A percentile compares a stretch with the other conserved stretches of the same genome.
phyloP scores from a whole-genome alignment of 2,329 filamentous ascomycete genomes.

The Paecilomyces formosus region DNA sequence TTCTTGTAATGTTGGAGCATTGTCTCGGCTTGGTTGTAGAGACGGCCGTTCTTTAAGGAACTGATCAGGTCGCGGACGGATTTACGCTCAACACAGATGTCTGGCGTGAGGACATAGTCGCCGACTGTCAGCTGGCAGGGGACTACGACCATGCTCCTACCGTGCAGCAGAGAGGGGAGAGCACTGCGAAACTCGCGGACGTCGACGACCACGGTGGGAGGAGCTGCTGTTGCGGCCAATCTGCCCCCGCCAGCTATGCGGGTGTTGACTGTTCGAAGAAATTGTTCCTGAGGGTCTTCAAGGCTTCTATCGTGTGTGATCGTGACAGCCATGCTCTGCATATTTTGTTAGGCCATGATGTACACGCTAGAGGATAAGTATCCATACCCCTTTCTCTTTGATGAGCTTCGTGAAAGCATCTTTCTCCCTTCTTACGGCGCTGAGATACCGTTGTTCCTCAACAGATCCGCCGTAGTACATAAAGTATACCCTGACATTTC shows the following conservation, averaged over 20 bases:
- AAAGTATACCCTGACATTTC: conserved; percentile 89
- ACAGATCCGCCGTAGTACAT: conserved; percentile 93
- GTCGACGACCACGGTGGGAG: conserved; percentile 87
- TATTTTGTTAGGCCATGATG: conserved; percentile 8
- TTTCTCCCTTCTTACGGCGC: conserved; percentile 85
- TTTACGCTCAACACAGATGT: conserved; percentile 91
- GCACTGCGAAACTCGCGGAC: conserved; percentile 94
- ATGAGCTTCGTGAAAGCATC: conserved; percentile 93
- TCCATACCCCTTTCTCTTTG: conserved; percentile 67
- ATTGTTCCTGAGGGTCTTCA: conserved; percentile 81
- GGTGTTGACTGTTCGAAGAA: conserved; percentile 92
- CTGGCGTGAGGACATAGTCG: conserved; percentile 87
- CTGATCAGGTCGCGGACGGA: conserved; percentile 84
- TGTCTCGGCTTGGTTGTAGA: conserved; percentile 85
- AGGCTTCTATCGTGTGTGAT: conserved; percentile 65
- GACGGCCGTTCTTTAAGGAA: conserved; percentile 82
- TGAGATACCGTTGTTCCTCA: conserved; percentile 89
- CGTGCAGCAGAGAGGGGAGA: conserved; percentile 83
- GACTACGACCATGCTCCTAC: conserved; percentile 76
- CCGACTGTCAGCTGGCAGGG: conserved; percentile 95
- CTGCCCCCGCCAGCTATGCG: conserved; percentile 89
- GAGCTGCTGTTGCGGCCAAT: conserved; percentile 73
- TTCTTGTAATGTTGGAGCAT: conserved; percentile 91
- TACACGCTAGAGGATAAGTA: not conserved
- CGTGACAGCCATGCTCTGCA: conserved; percentile 73